Conservation (phyloP, 208 protist species). For the Crithidia brevicula region DNA sequence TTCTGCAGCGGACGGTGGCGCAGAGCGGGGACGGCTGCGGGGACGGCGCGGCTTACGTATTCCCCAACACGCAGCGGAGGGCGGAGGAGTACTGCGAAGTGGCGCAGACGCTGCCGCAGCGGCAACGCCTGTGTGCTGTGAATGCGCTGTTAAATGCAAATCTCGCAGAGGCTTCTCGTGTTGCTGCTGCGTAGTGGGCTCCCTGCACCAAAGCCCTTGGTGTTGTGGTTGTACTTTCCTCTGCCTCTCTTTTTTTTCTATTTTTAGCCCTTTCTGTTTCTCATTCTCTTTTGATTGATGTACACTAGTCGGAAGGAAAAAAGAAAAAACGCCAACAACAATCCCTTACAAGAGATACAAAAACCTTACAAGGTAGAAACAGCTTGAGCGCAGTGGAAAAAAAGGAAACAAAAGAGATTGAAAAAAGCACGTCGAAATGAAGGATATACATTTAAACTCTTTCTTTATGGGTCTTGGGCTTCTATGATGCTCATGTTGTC, state of each 20-base stretch:
- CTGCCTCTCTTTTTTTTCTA: not conserved
- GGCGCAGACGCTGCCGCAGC: conserved; percentile 65
- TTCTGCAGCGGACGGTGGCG: conserved; percentile 33
- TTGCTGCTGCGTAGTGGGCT: conserved; percentile 31
- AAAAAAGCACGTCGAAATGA: too few species aligned
- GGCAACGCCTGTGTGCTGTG: conserved; percentile 50
- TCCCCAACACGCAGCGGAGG: conserved; percentile 46
- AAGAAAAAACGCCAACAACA: too few species aligned
- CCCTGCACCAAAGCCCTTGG: too few species aligned
- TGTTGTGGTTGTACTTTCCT: too few species aligned
- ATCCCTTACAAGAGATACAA: too few species aligned
- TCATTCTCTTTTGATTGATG: not conserved
- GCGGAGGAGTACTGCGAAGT: conserved; percentile 77
- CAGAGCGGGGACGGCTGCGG: conserved; percentile 19
- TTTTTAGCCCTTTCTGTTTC: conserved; percentile 11
- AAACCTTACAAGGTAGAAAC: too few species aligned
- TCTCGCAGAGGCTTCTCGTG: conserved; percentile 54
- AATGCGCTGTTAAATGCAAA: conserved; percentile 56
- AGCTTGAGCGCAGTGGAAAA: too few species aligned
- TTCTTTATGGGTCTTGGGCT: too few species aligned
- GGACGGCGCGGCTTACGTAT: conserved; percentile 38
- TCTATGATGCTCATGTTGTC: too few species aligned
- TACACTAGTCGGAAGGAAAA: conserved; percentile 3
- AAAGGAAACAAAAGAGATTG: too few species aligned
- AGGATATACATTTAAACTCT: too few species aligned